Conservation (phyloP, 129 eudicot species). For the Centella asiatica region DNA sequence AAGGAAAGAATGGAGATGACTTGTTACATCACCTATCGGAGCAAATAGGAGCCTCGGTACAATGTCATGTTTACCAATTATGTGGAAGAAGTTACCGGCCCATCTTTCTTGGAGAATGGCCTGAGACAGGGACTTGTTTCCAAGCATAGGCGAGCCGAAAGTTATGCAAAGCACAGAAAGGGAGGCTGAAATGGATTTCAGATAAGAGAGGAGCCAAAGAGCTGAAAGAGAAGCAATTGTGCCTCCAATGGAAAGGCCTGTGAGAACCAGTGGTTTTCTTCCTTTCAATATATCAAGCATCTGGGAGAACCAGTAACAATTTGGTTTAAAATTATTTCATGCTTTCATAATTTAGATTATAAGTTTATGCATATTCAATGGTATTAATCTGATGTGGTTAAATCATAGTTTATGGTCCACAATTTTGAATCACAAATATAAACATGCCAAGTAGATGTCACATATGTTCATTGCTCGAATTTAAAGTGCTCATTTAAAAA, state of each 20-base stretch:
- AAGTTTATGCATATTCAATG: too few species aligned
- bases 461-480: too few species aligned
- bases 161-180: constrained; percentile 64
- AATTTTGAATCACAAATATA: too few species aligned
- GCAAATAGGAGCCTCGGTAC: constrained; percentile 73
- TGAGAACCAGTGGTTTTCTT: constrained; percentile 58
- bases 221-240: constrained; percentile 78
- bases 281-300: constrained; percentile 41
- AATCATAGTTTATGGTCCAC: too few species aligned
- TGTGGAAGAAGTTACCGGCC: constrained; percentile 74
- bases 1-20: constrained; percentile 44
- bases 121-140: constrained; percentile 53
- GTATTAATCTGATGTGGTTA: too few species aligned
- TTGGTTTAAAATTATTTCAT: neutral
- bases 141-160: constrained; percentile 85
- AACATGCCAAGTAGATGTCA: too few species aligned
- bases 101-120: constrained; percentile 62
- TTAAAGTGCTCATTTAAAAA: too few species aligned
- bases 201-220: constrained; percentile 60
- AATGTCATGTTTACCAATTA: constrained; percentile 60
- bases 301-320: constrained; percentile 24
- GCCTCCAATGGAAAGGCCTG: constrained; percentile 91
- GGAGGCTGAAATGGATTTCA: constrained; percentile 36
- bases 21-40: constrained; percentile 32
- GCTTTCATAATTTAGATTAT: too few species aligned